Evolutionary conservation across 768 basidiomycete genomes (phyloP), one percentile per base, ranked within the genome.

Genomic region (Phaffia tasmanica): DNA sequence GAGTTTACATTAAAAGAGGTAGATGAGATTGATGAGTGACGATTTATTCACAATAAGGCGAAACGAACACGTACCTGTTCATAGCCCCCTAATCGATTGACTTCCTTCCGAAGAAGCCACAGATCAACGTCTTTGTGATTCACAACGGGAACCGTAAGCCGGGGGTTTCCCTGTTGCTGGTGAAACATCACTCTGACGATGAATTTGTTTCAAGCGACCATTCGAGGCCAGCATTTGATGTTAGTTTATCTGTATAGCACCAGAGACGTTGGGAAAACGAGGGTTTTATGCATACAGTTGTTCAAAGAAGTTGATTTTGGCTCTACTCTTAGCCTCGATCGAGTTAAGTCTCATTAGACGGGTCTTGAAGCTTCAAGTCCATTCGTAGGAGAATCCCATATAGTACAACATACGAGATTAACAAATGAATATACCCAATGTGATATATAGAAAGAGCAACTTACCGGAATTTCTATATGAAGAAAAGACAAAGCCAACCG

Each of bases 251-350:
- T 42, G 11, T 42, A 4, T 42, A 42, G 4, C 35, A 42, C 35
- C n/a, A 11, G 11, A 5, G 35, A 42, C 4, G 11, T 11, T 42
- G 30, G 9, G 57, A 14, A 29, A 19, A 30, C 21, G 47, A 42
- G 35, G 8, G 7, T 11, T 29, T 19, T 6, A 6, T 9, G 42
- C 65, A 77, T 93, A 93, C 58, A 99, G 82, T 77, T 95, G 91
- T 76, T 98, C 94, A 71, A 97, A 78, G 78, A 95, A 98, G 80
- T 95, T 98, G 76, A 98, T 79, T 78, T 93, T 95, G 60, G 95
- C 94, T 72, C 95, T 81, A 68, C 92, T 93, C 47, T 93, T 88
- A 19, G 95, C 95, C 79, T 98, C 94, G 71, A 99, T 90, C 70
- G 89, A 92, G 76, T 97, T 97, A 73, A 99, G 81, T 70, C 88